Evolutionary conservation across 352 stramenopile species (phyloP).

Genomic region (Plasmopara halstedii): DNA sequence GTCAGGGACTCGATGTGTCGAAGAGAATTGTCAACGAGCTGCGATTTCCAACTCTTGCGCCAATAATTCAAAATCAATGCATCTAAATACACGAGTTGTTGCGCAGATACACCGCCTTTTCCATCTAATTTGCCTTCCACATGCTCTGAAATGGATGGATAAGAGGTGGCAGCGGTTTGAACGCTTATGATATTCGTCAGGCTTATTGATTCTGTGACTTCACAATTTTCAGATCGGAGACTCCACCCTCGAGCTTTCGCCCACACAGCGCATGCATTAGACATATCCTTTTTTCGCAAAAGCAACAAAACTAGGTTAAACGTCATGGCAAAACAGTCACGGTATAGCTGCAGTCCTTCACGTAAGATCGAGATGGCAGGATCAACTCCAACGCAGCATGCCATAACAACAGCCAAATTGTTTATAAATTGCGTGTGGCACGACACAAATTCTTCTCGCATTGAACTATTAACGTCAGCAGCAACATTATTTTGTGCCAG

Average conservation of each 20-base stretch:
- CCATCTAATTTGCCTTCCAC: constrained; percentile 23
- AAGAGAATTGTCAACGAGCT: constrained; percentile 28
- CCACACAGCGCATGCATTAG: constrained; percentile 55
- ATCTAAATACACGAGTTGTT: constrained; percentile 60
- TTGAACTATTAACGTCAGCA: not conserved
- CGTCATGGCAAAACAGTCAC: constrained; percentile 28
- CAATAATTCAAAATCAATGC: constrained; percentile 50
- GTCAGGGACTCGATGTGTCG: constrained; percentile 49
- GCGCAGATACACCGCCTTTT: constrained; percentile 22
- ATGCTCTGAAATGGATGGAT: constrained; percentile 30
- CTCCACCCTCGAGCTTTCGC: constrained; percentile 53
- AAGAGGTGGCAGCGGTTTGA: constrained; percentile 23
- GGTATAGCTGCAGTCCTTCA: constrained; percentile 35
- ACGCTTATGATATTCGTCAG: constrained; percentile 8
- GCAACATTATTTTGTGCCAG: not conserved
- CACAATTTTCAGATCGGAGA: constrained; percentile 22
- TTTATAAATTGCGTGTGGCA: constrained; percentile 62
- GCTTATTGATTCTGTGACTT: not conserved
- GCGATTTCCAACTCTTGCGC: constrained; percentile 23
- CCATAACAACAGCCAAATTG: constrained; percentile 55
- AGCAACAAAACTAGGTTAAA: constrained; percentile 79
- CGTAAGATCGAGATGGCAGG: constrained; percentile 37
- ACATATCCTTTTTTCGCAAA: constrained; percentile 43
- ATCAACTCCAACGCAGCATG: constrained; percentile 32
- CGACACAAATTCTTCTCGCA: constrained; percentile 18